A percentile compares a stretch with the other conserved stretches of the same genome.
Conservation (phyloP, 805 yeast genomes). For the Spathaspora boniae region DNA sequence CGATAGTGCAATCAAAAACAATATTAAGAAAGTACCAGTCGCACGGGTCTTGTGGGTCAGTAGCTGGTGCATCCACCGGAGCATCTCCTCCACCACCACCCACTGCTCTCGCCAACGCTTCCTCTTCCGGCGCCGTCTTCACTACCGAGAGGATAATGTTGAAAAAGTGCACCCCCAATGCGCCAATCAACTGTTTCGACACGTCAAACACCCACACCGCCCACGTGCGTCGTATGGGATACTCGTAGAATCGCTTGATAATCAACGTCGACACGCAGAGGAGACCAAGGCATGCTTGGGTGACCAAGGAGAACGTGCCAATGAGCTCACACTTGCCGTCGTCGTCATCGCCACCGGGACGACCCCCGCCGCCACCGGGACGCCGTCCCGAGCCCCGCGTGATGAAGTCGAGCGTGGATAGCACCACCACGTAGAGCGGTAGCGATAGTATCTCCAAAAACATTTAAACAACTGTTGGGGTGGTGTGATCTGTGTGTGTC, state of each 20-base stretch:
- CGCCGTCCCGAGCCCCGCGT: no score
- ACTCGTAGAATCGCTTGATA: slow-evolving; percentile 72
- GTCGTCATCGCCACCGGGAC: slow-evolving; percentile 10
- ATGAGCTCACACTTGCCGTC: slow-evolving; percentile 45
- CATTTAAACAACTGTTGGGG: no score
- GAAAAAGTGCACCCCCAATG: slow-evolving; percentile 76
- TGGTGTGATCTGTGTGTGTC: no score
- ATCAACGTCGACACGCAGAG: slow-evolving; percentile 72
- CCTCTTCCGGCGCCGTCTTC: slow-evolving; percentile 25
- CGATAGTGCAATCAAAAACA: slow-evolving; percentile 88
- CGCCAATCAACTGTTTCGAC: slow-evolving; percentile 84
- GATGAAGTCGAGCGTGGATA: no score
- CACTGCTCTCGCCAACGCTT: slow-evolving; percentile 8
- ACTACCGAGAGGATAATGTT: slow-evolving; percentile 71
- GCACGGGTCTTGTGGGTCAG: slow-evolving; percentile 52
- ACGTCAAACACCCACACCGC: slow-evolving; percentile 88
- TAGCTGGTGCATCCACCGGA: slow-evolving; percentile 2
- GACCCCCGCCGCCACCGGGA: no score
- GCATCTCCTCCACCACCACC: slow-evolving; percentile 34
- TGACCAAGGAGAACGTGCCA: slow-evolving; percentile 81
- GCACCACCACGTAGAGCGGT: no score
- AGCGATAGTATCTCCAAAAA: no score
- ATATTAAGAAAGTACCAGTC: slow-evolving; percentile 92
- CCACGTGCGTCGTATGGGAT: slow-evolving; percentile 80
- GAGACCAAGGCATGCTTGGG: slow-evolving; percentile 75